Conservation (phyloP, 306 rosid species). For the Luffa acutangula region DNA sequence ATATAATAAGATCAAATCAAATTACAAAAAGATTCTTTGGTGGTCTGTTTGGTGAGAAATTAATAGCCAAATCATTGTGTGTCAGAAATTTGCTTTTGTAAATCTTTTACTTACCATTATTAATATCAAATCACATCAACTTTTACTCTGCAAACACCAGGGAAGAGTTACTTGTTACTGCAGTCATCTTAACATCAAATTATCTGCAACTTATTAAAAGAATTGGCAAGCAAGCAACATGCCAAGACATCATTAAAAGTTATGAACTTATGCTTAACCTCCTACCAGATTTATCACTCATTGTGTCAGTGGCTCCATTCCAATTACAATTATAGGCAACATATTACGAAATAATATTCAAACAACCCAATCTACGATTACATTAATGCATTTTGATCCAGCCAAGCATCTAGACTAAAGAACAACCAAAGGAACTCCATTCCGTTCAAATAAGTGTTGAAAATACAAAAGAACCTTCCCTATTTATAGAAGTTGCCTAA, state of each 20-base stretch:
- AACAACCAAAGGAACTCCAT: neutral
- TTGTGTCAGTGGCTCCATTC: neutral
- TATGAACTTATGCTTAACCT: neutral
- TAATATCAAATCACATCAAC: neutral
- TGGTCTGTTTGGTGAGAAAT: neutral
- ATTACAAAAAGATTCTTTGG: neutral
- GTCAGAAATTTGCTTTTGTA: neutral
- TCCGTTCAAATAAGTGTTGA: neutral
- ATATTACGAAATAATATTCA: neutral
- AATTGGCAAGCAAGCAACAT: neutral
- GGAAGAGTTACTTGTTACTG: neutral
- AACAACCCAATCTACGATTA: neutral
- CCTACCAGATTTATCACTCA: neutral
- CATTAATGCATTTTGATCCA: neutral
- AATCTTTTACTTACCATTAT: neutral
- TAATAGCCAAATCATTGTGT: neutral
- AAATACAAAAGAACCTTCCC: neutral
- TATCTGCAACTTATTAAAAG: neutral
- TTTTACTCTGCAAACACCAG: neutral
- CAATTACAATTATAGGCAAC: neutral
- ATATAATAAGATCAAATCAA: neutral
- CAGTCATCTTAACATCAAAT: neutral
- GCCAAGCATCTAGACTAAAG: neutral
- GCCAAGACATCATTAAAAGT: neutral
- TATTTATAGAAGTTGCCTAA: neutral